Evolutionary conservation across 228 moss, liverwort and hornwort species (phyloP).

Genomic region (Sphagnum magellanicum): DNA sequence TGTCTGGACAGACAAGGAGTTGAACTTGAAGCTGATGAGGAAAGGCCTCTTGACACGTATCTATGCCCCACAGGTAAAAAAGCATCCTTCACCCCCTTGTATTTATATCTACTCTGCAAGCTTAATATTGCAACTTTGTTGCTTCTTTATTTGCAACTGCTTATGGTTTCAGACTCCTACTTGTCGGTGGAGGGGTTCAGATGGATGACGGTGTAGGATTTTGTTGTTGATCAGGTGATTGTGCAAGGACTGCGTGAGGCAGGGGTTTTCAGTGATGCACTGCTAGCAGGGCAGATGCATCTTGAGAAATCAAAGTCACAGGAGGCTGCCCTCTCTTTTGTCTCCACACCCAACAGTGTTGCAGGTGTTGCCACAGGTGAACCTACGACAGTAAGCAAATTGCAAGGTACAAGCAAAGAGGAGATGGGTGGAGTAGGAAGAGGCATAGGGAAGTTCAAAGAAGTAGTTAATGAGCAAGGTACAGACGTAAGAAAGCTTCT

Average conservation of each 20-base stretch:
- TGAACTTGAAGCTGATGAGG: slow-evolving; percentile 88
- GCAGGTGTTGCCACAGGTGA: neutral
- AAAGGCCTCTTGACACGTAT: slow-evolving; percentile 92
- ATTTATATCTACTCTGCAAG: neutral
- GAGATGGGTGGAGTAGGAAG: neutral
- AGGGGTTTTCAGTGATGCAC: slow-evolving; percentile 73
- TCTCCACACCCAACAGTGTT: slow-evolving; percentile 3
- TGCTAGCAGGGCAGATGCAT: slow-evolving; percentile 59
- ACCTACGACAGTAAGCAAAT: neutral
- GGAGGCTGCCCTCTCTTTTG: slow-evolving; percentile 31
- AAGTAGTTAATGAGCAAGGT: neutral
- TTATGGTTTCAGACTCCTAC: neutral
- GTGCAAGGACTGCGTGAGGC: slow-evolving; percentile 93
- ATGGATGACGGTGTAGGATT: neutral
- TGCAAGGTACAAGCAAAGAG: neutral
- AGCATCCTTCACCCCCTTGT: neutral
- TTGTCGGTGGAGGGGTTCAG: neutral
- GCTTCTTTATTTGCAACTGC: neutral
- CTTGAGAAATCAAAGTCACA: slow-evolving; percentile 52
- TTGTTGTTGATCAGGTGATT: slow-evolving; percentile 49
- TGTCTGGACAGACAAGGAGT: slow-evolving; percentile 89
- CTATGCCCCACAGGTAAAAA: slow-evolving; percentile 72
- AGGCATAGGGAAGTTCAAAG: neutral
- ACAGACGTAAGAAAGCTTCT: neutral
- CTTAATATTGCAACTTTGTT: neutral